Base-by-base conservation (phyloP, 2,329 filamentous ascomycete species). In the Botrytis medusae region DNA sequence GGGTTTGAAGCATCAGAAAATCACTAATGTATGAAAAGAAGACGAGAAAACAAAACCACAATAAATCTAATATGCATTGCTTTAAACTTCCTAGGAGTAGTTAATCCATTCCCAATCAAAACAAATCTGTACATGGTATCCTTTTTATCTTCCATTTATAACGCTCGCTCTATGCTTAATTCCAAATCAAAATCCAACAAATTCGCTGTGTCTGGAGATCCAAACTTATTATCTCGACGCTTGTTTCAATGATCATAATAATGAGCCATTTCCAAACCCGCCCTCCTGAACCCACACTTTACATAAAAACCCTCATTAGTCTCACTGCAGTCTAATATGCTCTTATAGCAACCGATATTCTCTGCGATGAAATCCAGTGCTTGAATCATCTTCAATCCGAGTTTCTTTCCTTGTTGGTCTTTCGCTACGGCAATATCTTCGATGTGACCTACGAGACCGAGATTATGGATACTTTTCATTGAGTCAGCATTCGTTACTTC, bases 271-370 rank as follows among this genome's bases (percentile, higher is more conserved):
- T 99, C 93, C 73, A 98, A 85, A 25, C 96, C 96, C 42, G 94
- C 95, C 75, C 94, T 87, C 84, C 94, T 92, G 84, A 97, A 98
- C 74, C 95, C 95, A 84, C 96, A 98, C 87, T 98, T 98, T 83
- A 97, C 88, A 83, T 99, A 99, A 86, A 99, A 98, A 34, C 95
- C 95, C 83, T 97, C 94, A 82, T 98, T 99, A 79, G 92, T 90
- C 83, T 98, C 95, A 77, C 93, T 97, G 86, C 96, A 99, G 83
- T 98, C 95, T 77, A 98, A 88, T 78, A 99, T 98, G 77, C 91
- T 94, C 91, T 96, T 98, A 84, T 98, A 98, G 84, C 95, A 98
- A 72, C 95, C 96, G 73, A 96, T 91, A 81, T 94, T 89, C 81
- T 93, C 90, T 72, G 95, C 94, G 74, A 98, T 91, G 81, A 88